Percentiles rank a stretch among this genome's conserved stretches.
These are phyloP conservation scores for Carpinus viminea DNA, from an alignment of 306 rosid genomes.

Conservation along the genomic window DNA sequence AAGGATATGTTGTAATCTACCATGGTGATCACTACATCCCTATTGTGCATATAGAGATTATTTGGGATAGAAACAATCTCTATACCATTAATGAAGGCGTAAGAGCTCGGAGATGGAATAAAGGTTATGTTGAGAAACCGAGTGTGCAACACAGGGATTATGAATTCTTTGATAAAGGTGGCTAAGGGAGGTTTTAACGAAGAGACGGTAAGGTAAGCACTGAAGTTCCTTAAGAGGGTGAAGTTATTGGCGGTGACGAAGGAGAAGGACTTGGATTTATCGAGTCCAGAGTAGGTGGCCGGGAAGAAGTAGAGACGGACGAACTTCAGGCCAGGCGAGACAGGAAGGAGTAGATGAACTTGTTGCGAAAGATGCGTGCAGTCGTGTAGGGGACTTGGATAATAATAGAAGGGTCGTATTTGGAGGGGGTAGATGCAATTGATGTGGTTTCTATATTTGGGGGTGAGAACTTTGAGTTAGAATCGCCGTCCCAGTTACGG, in stretches of 20 bases:
- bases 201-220: constrained; percentile 7
- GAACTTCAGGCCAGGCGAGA: constrained; percentile 23
- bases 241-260: constrained; percentile 16
- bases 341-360: not conserved
- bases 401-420: no score
- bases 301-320: constrained; percentile 31
- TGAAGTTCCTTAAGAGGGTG: constrained; percentile 24
- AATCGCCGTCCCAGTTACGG: not conserved
- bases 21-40: not conserved
- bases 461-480: not conserved
- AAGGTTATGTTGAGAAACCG: constrained; percentile 19
- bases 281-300: constrained; percentile 6
- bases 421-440: not conserved
- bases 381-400: not conserved
- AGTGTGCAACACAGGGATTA: constrained; percentile 1
- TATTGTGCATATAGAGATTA: constrained; percentile 7
- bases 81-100: constrained; percentile 35
- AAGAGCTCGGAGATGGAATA: constrained; percentile 19
- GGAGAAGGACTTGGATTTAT: constrained; percentile 18
- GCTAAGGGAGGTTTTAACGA: not conserved
- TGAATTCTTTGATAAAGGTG: constrained; percentile 16
- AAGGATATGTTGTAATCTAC: not conserved
- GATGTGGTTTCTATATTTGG: not conserved
- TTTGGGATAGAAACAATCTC: constrained; percentile 34
- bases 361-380: not conserved